A percentile compares a stretch with the other conserved stretches of the same genome.
Conservation (phyloP, 176 grass and related monocot species). For the Raddia distichophylla region DNA sequence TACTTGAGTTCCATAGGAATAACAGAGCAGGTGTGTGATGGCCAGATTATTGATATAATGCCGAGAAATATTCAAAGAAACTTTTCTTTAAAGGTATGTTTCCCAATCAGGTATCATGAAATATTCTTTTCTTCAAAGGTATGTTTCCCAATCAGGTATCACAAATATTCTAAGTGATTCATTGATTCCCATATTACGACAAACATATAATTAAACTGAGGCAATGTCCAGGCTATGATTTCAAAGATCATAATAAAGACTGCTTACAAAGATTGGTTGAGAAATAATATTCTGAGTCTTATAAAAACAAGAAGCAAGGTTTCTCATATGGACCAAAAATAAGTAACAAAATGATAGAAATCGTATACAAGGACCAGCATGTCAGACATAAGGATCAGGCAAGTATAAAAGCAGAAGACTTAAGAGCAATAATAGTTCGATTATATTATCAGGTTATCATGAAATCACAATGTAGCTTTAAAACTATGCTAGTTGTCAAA, state of each 20-base stretch:
- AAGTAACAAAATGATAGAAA: background rate
- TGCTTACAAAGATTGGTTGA: background rate
- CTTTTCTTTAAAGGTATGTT: background rate
- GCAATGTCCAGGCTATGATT: background rate
- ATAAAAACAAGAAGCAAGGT: background rate
- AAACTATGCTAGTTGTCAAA: background rate
- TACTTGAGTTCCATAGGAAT: conserved; percentile 10
- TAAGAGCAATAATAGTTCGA: background rate
- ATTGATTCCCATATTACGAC: background rate
- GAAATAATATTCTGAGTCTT: too few relatives aligned
- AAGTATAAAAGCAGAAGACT: background rate
- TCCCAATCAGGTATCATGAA: background rate
- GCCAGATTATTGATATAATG: background rate
- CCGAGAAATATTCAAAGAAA: background rate
- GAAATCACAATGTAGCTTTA: background rate
- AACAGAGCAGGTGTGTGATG: background rate
- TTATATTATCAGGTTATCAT: background rate
- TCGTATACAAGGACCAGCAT: background rate
- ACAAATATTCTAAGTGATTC: background rate
- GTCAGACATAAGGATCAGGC: background rate
- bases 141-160: background rate
- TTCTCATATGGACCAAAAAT: background rate
- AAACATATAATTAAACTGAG: background rate
- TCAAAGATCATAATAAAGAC: background rate
- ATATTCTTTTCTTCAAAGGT: background rate